A percentile compares a stretch with the other conserved stretches of the same genome.
These are phyloP conservation scores for Mortierella sp. DNA, from an alignment of 371 early-diverging fungal species.

Conservation along the genomic window DNA sequence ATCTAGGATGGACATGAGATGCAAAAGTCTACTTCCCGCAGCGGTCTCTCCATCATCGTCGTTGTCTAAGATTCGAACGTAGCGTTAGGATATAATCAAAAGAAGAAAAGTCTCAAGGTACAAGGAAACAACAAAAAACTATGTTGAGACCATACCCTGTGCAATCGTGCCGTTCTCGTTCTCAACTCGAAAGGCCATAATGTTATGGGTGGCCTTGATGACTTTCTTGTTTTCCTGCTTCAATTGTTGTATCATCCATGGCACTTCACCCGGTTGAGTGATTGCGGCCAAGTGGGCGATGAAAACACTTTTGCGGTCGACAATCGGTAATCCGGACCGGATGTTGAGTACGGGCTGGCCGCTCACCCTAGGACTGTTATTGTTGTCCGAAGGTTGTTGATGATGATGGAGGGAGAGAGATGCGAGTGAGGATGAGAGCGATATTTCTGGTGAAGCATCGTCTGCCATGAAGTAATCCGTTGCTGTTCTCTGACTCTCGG, in stretches of 20 bases:
- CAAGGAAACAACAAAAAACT: neutral
- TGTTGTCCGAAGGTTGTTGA: constrained; percentile 15
- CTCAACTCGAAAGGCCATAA: constrained; percentile 87
- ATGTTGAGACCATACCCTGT: constrained; percentile 57
- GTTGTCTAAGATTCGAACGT: constrained; percentile 62
- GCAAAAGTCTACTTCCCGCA: constrained; percentile 82
- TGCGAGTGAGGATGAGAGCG: constrained; percentile 26
- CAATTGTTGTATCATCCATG: constrained; percentile 67
- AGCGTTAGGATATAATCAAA: too few species aligned
- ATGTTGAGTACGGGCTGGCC: constrained; percentile 57
- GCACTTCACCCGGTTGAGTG: constrained; percentile 65
- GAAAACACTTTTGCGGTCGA: constrained; percentile 90
- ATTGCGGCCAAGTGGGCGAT: constrained; percentile 85
- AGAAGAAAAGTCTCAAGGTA: constrained; percentile 4
- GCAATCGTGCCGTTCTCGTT: constrained; percentile 64
- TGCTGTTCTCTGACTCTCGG: constrained; percentile 19
- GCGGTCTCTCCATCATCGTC: constrained; percentile 90
- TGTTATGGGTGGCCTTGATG: constrained; percentile 91
- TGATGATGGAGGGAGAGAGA: constrained; percentile 37
- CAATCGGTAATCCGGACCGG: constrained; percentile 63
- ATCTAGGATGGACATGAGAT: constrained; percentile 81
- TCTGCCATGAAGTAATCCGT: constrained; percentile 32
- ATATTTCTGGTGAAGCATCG: constrained; percentile 8
- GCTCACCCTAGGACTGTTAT: constrained; percentile 33
- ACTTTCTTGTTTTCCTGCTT: constrained; percentile 78